A percentile compares a stretch with the other conserved stretches of the same genome.
Evolutionary conservation across 148 eudicot species (phyloP).

Genomic region (Fallopia convolvulus): DNA sequence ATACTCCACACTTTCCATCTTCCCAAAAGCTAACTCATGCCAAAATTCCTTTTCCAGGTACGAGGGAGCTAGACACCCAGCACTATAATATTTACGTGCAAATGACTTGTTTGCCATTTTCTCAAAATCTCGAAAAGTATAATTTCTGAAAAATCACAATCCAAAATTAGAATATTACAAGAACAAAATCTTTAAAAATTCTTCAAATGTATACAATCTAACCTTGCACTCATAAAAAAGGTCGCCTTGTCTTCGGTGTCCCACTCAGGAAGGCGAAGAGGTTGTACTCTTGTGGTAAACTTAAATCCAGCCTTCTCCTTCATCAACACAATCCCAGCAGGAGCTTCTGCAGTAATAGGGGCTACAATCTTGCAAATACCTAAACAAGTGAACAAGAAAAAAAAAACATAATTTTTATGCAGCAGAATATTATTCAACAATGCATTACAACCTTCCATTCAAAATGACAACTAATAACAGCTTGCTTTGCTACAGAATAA

Average conservation of each 20-base stretch:
- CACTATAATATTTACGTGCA: conserved; percentile 78
- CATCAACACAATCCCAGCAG: conserved; percentile 91
- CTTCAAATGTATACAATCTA: conserved; percentile 13
- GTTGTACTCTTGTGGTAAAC: conserved; percentile 92
- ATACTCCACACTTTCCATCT: conserved; percentile 94
- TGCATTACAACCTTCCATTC: neutral
- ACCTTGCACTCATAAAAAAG: conserved; percentile 97
- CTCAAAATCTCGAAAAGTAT: conserved; percentile 93
- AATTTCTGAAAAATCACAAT: conserved; percentile 51
- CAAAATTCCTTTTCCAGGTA: conserved; percentile 96
- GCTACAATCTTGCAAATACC: conserved; percentile 97
- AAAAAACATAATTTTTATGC: neutral
- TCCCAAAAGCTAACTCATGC: conserved; percentile 92
- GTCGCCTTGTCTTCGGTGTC: conserved; percentile 89
- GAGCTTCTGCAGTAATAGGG: conserved; percentile 77
- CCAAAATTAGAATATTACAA: conserved; percentile 2
- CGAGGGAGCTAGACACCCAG: conserved; percentile 78
- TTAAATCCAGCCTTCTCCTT: conserved; percentile 87
- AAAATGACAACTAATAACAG: neutral
- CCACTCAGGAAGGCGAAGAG: conserved; percentile 97
- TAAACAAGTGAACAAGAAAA: conserved; percentile 15
- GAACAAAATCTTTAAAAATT: neutral
- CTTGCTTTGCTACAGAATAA: neutral
- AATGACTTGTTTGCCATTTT: conserved; percentile 96
- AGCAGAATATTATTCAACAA: neutral